phyloP scores from a whole-genome alignment of 257 asterid species.

The Orobanche coerulescens region DNA sequence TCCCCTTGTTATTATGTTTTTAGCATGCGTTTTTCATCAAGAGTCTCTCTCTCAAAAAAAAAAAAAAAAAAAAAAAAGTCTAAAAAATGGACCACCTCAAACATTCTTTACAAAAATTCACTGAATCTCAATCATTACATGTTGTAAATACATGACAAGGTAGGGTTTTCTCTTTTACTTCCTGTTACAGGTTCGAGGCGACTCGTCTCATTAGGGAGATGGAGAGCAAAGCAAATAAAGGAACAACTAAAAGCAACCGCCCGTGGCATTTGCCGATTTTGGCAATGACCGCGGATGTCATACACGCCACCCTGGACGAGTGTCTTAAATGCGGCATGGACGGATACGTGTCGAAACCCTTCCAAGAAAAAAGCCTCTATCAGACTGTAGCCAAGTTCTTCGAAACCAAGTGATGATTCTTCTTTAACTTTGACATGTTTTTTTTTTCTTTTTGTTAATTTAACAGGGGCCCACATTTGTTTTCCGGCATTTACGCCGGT shows the following conservation, averaged over 20 bases:
- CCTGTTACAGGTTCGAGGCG: conserved; percentile 67
- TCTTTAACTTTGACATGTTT: too few species aligned
- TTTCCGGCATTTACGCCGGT: conserved; percentile 38
- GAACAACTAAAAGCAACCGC: neutral
- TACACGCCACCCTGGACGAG: conserved; percentile 69
- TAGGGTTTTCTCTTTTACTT: neutral
- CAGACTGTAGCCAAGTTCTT: conserved; percentile 76
- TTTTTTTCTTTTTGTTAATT: too few species aligned
- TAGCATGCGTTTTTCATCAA: neutral
- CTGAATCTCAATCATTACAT: too few species aligned
- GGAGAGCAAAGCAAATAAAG: conserved; percentile 41
- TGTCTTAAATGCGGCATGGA: conserved; percentile 80
- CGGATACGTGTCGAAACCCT: conserved; percentile 85
- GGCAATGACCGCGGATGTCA: conserved; percentile 96
- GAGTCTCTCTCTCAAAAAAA: too few species aligned
- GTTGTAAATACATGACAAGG: too few species aligned
- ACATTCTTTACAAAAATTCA: too few species aligned
- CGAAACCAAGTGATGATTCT: conserved; percentile 36
- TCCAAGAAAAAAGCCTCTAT: conserved; percentile 74
- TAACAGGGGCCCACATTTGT: conserved; percentile 24
- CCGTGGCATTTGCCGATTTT: conserved; percentile 73
- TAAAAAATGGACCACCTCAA: too few species aligned
- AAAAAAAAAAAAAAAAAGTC: too few species aligned
- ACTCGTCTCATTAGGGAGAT: conserved; percentile 65
- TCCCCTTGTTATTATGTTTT: neutral